Evolutionary conservation across 202 grass and related monocot species (phyloP).

Genomic region (Panicum virgatum): DNA sequence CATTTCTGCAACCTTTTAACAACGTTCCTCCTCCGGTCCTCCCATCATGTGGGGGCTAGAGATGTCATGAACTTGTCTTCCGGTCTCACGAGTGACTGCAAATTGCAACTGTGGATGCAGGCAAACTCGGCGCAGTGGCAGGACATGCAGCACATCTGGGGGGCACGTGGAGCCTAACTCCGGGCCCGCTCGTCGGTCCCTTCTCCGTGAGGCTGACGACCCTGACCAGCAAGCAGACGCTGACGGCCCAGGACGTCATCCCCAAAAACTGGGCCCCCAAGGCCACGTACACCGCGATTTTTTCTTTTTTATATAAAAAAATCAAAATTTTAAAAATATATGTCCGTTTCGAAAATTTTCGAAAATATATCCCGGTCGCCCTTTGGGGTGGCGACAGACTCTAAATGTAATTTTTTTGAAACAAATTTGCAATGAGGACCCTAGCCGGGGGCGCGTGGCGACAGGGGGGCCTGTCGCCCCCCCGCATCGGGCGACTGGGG

Average conservation of each 20-base stretch:
- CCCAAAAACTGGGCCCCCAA: constrained; percentile 92
- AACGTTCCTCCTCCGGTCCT: too few relatives aligned
- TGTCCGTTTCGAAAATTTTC: too few relatives aligned
- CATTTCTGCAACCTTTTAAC: background rate
- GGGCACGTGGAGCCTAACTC: constrained; percentile 81
- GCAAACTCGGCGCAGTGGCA: constrained; percentile 68
- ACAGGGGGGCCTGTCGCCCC: too few relatives aligned
- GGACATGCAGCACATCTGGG: constrained; percentile 95
- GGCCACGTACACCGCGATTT: constrained; percentile 96
- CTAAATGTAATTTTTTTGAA: too few relatives aligned
- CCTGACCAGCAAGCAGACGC: constrained; percentile 62
- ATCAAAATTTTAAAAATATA: too few relatives aligned
- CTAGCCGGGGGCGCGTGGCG: too few relatives aligned
- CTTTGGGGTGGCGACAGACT: too few relatives aligned
- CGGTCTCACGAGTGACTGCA: background rate
- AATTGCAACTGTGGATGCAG: constrained; percentile 41
- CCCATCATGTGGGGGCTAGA: background rate
- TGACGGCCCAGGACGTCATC: constrained; percentile 85
- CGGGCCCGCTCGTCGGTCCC: constrained; percentile 66
- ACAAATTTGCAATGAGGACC: too few relatives aligned
- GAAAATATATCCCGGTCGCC: too few relatives aligned
- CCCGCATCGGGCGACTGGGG: too few relatives aligned
- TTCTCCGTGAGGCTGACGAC: constrained; percentile 87
- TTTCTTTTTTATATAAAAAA: too few relatives aligned
- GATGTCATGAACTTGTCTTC: background rate